Evolutionary conservation across 352 stramenopile genomes (phyloP), one percentile per base, ranked within the genome.

Genomic region (Hyaloperonospora arabidopsidis): DNA sequence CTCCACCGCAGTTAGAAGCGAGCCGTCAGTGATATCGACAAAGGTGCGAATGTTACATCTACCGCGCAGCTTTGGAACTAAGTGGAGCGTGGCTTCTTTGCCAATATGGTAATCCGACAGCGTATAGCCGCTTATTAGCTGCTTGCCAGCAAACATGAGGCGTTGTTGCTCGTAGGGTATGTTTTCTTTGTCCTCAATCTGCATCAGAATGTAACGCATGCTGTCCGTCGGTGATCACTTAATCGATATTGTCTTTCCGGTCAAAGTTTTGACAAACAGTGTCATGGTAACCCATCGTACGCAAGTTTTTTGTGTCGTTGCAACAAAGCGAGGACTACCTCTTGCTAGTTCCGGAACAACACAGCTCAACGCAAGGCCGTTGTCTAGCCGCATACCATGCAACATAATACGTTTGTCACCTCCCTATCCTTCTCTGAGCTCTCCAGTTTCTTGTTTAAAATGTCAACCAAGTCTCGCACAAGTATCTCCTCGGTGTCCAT

Each of bases 21-120:
- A 69, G 1, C 34, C 10, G 22, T 68, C 34, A 0, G 65, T 59
- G 15, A 73, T 53, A 57, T 73, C 65, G 12, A 51, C 61, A 56
- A 73, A 73, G 10, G 28, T 29, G 25, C 28, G 45, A 17, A 36
- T 17, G 3, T 23, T 14, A 28, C 15, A 1, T 5, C 45, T 28
- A 13, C 45, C 45, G 17, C 28, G 11, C 15, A 51, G 12, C 5
- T 4, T 25, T 6, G 8, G 1, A 2, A 38, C 18, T n/a, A 51
- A 51, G 19, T 51, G 11, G 0, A 51, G 10, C 4, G 12, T 17
- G 18, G 8, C 40, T 29, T 5, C 5, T 1, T 40, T 38, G 25
- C 23, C 6, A 29, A 51, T 28, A 4, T 25, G 10, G 18, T 62
- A 62, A 28, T 6, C 41, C 5, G 41, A 49, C 1, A 62, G 41